phyloP scores from a whole-genome alignment of 768 basidiomycete genomes.

The Tulasnella sp. region DNA sequence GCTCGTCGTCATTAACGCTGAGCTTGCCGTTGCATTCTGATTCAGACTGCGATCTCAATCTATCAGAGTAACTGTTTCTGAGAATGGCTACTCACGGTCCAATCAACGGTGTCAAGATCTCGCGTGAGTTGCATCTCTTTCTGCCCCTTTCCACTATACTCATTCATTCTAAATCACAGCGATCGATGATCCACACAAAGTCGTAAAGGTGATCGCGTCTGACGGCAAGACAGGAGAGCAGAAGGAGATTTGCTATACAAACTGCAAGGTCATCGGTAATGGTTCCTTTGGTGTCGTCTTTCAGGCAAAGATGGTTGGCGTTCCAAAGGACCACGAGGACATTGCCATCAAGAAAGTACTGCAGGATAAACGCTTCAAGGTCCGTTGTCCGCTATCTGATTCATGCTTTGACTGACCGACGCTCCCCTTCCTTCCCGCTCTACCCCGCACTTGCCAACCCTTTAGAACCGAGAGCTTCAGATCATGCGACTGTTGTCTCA shows the following conservation, averaged over 20 bases:
- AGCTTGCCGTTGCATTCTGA: too few species aligned
- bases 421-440: neutral
- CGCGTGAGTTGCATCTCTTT: conserved; percentile 42
- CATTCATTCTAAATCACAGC: conserved; percentile 19
- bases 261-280: conserved; percentile 97
- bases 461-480: conserved; percentile 94
- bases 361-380: conserved; percentile 99
- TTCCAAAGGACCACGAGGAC: conserved; percentile 55
- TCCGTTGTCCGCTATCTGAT: conserved; percentile 28
- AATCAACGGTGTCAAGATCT: conserved; percentile 80
- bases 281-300: conserved; percentile 99
- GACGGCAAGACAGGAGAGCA: conserved; percentile 89
- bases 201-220: conserved; percentile 88
- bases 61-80: neutral
- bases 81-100: conserved; percentile 34
- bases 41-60: too few species aligned
- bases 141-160: conserved; percentile 13
- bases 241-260: conserved; percentile 82
- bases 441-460: neutral
- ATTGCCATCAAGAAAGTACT: conserved; percentile 99
- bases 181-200: conserved; percentile 85
- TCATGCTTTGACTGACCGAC: neutral
- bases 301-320: conserved; percentile 73
- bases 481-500: conserved; percentile 96
- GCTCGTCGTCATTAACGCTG: too few species aligned